Evolutionary conservation across 1,139 yeast species (phyloP), one percentile per base, ranked within the genome.

Genomic region (Magnusiomyces suaveolens): DNA sequence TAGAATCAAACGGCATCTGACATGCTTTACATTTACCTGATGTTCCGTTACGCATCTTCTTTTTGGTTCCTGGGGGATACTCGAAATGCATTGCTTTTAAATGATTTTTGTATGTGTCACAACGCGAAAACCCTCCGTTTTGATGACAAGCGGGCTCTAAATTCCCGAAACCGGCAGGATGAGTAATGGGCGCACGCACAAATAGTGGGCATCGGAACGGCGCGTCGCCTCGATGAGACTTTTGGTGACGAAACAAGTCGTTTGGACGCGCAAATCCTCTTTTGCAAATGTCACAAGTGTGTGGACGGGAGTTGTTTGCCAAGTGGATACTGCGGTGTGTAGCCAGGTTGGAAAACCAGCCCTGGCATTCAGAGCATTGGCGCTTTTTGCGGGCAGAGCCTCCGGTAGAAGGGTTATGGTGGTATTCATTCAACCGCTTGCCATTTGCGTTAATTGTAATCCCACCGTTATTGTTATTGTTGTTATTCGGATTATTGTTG

Each of bases 101-200:
- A 69, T 89, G 97, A 69, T 88, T 89, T 66, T 89, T 89, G 72
- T 81, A 89, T 4, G 97, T 89, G 68, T 89, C 97, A 66, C 96
- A 86, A 50, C 97, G 77, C 21, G 89, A 81, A 64, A 89, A 89
- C 43, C 85, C 82, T 4, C 96, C 96, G 2, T 87, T 81, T 57
- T 80, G 79, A 67, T 89, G 96, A 66, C 96, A 87, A 6, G 51
- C 48, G 8, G 54, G 53, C 26, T 52, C 53, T n/a, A 48, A 2
- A 96, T 65, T 96, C 87, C 18, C 49, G n/a, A n/a, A 18, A n/a
- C 43, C 43, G 36, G 6, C 12, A 10, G n/a, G 18, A 4, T 18
- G 18, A 39, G 46, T 54, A 56, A 53, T 50, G 62, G 55, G 55
- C 59, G 54, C 50, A 58, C 51, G 26, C 21, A 51, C 36, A 43